These are phyloP conservation scores for Lodderomyces metapsilosis DNA, from an alignment of 1,139 yeast species.

Conservation along the genomic window DNA sequence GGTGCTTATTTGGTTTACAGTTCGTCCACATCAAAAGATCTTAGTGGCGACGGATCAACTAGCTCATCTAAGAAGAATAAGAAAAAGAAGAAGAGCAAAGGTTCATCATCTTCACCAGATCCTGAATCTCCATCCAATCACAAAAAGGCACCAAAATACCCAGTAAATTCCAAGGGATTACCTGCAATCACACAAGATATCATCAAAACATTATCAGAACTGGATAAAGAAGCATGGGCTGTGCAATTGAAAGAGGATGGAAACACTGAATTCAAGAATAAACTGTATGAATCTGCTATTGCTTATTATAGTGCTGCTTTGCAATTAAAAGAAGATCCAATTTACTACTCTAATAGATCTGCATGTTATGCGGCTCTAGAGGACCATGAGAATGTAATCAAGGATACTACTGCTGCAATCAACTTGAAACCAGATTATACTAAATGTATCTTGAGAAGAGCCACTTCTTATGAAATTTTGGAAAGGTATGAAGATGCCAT, in stretches of 20 bases:
- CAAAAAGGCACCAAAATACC: conserved; percentile 7
- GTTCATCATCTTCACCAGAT: conserved; percentile 6
- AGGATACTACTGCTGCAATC: conserved; percentile 84
- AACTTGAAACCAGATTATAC: conserved; percentile 84
- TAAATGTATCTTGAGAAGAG: conserved; percentile 78
- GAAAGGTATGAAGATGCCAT: conserved; percentile 82
- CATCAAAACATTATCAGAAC: conserved; percentile 46
- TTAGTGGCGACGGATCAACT: neutral
- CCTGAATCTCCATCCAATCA: conserved; percentile 9
- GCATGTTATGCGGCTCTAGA: conserved; percentile 89
- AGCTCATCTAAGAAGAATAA: conserved; percentile 8
- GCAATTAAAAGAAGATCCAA: conserved; percentile 73
- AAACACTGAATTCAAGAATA: conserved; percentile 70
- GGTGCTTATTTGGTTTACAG: conserved; percentile 58
- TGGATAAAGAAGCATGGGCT: conserved; percentile 69
- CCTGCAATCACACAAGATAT: conserved; percentile 53
- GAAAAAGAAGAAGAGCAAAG: conserved; percentile 12
- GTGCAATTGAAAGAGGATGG: conserved; percentile 86
- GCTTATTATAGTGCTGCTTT: conserved; percentile 78
- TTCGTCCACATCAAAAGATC: conserved; percentile 6
- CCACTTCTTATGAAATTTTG: conserved; percentile 80
- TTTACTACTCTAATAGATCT: conserved; percentile 89
- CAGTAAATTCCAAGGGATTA: conserved; percentile 38
- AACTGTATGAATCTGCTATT: conserved; percentile 71
- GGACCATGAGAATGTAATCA: conserved; percentile 78